Evolutionary conservation across 257 asterid genomes (phyloP).

Genomic region (Salvia miltiorrhiza): DNA sequence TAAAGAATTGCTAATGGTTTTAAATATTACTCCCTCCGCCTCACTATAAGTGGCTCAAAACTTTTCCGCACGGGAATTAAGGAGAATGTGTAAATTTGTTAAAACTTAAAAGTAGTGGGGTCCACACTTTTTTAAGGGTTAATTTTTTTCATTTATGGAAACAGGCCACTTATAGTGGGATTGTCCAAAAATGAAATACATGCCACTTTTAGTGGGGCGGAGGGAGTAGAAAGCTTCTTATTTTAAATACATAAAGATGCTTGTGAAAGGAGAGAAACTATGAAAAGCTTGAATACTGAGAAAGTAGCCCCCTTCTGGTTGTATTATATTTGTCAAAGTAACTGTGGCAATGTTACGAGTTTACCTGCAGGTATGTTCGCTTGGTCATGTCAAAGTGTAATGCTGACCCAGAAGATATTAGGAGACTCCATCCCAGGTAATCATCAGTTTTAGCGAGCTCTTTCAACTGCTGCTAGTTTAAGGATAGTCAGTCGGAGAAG

Average conservation of each 20-base stretch:
- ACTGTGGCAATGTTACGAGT: background rate
- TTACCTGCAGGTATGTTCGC: constrained; percentile 72
- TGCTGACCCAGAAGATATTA: constrained; percentile 47
- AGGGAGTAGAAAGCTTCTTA: background rate
- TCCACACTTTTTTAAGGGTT: too few relatives aligned
- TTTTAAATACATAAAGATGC: background rate
- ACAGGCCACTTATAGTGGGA: too few relatives aligned
- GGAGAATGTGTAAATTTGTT: too few relatives aligned
- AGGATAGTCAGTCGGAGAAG: background rate
- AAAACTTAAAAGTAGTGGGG: too few relatives aligned
- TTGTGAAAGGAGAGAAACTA: background rate
- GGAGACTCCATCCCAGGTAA: constrained; percentile 82
- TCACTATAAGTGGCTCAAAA: too few relatives aligned
- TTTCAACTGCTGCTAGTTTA: background rate
- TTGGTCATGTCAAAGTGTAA: constrained; percentile 74
- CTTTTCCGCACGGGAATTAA: too few relatives aligned
- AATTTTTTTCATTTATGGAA: too few relatives aligned
- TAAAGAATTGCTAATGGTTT: background rate
- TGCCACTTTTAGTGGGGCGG: too few relatives aligned
- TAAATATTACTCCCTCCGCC: too few relatives aligned
- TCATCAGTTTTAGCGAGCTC: constrained; percentile 5
- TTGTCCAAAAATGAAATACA: too few relatives aligned
- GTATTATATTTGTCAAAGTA: background rate
- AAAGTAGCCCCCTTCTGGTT: background rate
- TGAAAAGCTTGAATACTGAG: background rate